Evolutionary conservation across 164 flowering plant genomes (phyloP).

Genomic region (Kalanchoe fedtschenkoi): DNA sequence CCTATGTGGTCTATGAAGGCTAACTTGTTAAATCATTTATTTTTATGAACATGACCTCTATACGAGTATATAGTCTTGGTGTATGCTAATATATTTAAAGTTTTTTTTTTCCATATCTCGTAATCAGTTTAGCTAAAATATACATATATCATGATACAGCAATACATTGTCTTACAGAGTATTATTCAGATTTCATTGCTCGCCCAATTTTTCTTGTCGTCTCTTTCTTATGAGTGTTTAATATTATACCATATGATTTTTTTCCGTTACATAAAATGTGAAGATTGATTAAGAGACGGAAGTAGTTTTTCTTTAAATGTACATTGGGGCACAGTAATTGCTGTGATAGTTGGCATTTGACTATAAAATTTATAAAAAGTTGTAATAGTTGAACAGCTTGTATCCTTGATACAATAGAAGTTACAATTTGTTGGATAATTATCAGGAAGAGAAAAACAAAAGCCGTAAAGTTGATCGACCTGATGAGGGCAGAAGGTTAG

Average conservation of each 20-base stretch:
- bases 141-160: too few species aligned
- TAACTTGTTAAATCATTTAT: background rate
- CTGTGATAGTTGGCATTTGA: background rate
- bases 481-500: slow-evolving; percentile 69
- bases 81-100: too few species aligned
- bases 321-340: too few species aligned
- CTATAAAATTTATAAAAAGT: background rate
- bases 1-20: background rate
- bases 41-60: background rate
- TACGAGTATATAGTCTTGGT: too few species aligned
- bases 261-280: background rate
- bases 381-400: background rate
- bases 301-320: background rate
- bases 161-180: background rate
- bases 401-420: too few species aligned
- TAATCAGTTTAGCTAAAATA: too few species aligned
- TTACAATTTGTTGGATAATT: slow-evolving; percentile 10
- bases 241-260: background rate
- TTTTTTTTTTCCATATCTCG: too few species aligned
- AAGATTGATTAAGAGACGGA: background rate
- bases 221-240: background rate
- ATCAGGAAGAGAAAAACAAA: slow-evolving; percentile 80
- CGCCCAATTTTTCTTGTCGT: background rate
- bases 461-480: slow-evolving; percentile 43
- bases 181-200: background rate